A percentile compares a stretch with the other conserved stretches of the same genome.
Evolutionary conservation across 345 rosid genomes (phyloP).

Genomic region (Kandelia obovata): DNA sequence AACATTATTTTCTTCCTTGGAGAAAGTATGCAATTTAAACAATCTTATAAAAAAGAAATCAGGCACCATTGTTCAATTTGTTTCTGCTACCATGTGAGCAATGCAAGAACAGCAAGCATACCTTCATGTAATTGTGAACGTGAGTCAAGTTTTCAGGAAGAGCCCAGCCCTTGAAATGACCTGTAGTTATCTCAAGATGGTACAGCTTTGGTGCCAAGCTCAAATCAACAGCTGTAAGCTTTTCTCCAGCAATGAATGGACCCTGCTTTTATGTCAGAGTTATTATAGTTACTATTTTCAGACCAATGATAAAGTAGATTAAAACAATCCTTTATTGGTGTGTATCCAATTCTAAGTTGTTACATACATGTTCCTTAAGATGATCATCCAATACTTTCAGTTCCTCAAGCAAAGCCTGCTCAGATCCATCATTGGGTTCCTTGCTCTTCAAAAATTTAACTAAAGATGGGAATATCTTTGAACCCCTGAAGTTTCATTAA

Average conservation of each 20-base stretch:
- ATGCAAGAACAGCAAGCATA: constrained; percentile 10
- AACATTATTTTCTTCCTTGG: no score
- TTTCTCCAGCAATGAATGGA: constrained; percentile 77
- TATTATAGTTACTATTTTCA: not conserved
- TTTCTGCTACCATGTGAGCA: not conserved
- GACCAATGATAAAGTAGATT: constrained; percentile 6
- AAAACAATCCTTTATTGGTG: not conserved
- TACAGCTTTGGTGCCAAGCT: constrained; percentile 88
- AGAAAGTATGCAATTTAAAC: not conserved
- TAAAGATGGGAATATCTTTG: constrained; percentile 66
- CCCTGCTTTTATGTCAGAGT: constrained; percentile 38
- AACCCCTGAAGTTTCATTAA: constrained; percentile 45
- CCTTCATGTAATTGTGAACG: constrained; percentile 64
- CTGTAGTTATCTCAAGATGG: constrained; percentile 81
- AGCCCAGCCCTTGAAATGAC: constrained; percentile 82
- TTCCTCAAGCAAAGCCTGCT: constrained; percentile 71
- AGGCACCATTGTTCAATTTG: not conserved
- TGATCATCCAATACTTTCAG: constrained; percentile 82
- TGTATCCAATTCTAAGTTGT: not conserved
- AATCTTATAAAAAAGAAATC: not conserved
- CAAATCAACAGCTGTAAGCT: constrained; percentile 70
- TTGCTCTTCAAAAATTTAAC: constrained; percentile 75
- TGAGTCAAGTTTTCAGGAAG: constrained; percentile 59
- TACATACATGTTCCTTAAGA: constrained; percentile 57
- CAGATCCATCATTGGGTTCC: constrained; percentile 70